Evolutionary conservation across 352 stramenopile genomes (phyloP).

Genomic region (Globisporangium echinulatum): DNA sequence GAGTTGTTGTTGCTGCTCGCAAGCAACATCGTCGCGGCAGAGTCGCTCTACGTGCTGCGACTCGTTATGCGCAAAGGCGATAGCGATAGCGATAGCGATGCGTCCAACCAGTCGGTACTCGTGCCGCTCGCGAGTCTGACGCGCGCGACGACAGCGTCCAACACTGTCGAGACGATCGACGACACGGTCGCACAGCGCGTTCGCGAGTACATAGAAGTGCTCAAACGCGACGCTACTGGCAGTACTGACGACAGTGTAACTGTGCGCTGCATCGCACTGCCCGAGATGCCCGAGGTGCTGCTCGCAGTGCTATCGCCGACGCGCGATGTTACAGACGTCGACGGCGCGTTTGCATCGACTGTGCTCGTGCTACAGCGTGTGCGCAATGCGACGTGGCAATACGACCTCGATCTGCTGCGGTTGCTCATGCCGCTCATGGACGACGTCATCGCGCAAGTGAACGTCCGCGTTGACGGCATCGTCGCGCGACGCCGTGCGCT

Average conservation of each 20-base stretch:
- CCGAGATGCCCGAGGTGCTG: constrained; percentile 14
- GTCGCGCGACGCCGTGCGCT: constrained; percentile 26
- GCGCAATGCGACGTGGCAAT: constrained; percentile 36
- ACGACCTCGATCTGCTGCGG: constrained; percentile 51
- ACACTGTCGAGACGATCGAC: background rate
- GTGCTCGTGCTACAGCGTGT: constrained; percentile 46
- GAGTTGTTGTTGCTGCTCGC: constrained; percentile 30
- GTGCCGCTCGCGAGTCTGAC: background rate
- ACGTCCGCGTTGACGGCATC: constrained; percentile 41
- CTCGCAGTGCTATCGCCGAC: constrained; percentile 16
- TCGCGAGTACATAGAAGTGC: constrained; percentile 12
- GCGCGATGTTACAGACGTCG: constrained; percentile 25
- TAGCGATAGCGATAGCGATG: no score
- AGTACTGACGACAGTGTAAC: background rate
- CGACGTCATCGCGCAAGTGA: constrained; percentile 33
- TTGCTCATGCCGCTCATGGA: constrained; percentile 37
- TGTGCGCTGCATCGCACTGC: constrained; percentile 10
- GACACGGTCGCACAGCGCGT: background rate
- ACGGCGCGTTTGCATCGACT: constrained; percentile 14
- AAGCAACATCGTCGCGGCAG: constrained; percentile 30
- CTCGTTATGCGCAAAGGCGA: constrained; percentile 1
- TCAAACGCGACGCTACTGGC: background rate
- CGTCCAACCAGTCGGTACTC: no score
- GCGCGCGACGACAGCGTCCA: background rate
- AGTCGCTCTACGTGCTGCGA: constrained; percentile 30